A percentile compares a stretch with the other conserved stretches of the same genome.
phyloP scores from a whole-genome alignment of 306 rosid genomes.

The Rubus idaeus region DNA sequence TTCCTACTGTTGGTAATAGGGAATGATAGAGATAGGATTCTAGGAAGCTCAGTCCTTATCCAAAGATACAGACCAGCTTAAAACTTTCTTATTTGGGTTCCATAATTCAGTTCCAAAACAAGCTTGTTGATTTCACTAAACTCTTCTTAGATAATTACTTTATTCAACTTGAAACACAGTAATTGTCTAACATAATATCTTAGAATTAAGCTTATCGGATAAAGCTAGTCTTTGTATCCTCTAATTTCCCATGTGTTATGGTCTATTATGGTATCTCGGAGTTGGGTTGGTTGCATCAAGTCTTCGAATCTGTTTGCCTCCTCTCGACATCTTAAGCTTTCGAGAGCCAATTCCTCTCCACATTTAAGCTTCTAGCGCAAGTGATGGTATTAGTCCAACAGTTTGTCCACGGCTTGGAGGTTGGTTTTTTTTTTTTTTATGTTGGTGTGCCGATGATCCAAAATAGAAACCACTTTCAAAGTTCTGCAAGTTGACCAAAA shows the following conservation, averaged over 20 bases:
- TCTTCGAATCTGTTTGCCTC: too few relatives aligned
- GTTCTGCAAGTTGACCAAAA: slow-evolving; percentile 23
- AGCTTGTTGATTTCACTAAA: slow-evolving; percentile 1
- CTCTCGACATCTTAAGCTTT: neutral
- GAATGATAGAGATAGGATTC: slow-evolving; percentile 18
- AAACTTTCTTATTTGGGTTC: slow-evolving; percentile 6
- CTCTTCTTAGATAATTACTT: neutral
- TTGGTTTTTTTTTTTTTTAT: too few relatives aligned
- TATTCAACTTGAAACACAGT: neutral
- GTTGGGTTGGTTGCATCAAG: too few relatives aligned
- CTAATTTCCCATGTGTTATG: neutral
- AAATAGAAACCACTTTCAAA: slow-evolving; percentile 11
- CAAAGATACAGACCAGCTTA: neutral
- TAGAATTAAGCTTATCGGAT: too few relatives aligned
- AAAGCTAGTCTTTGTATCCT: neutral
- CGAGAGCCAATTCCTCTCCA: neutral
- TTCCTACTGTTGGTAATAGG: slow-evolving; percentile 27
- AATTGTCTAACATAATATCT: neutral
- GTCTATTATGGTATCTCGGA: too few relatives aligned
- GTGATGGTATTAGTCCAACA: neutral
- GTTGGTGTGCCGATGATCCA: neutral
- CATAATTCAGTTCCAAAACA: neutral
- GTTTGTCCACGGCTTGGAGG: neutral
- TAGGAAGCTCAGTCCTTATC: slow-evolving; percentile 36
- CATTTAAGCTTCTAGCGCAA: neutral